These are phyloP conservation scores for Boletus smithii DNA, from an alignment of 1,284 basidiomycete species.

Conservation along the genomic window DNA sequence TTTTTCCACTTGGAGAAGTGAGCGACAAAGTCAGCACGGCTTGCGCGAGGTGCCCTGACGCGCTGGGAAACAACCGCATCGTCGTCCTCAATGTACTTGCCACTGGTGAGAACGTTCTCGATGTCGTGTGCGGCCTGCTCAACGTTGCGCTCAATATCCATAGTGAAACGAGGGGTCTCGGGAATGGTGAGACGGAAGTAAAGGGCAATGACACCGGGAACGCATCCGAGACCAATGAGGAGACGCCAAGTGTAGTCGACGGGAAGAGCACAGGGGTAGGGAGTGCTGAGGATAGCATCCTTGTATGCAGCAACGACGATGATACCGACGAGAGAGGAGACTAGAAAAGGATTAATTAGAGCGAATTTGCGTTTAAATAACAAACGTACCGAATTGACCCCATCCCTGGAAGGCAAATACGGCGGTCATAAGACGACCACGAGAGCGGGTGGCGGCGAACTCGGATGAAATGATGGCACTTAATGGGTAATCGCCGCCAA, in stretches of 20 bases:
- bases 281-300: conserved; percentile 39
- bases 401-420: conserved; percentile 57
- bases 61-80: conserved; percentile 39
- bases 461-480: conserved; percentile 54
- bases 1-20: conserved; percentile 48
- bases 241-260: conserved; percentile 47
- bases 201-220: conserved; percentile 51
- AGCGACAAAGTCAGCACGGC: conserved; percentile 43
- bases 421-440: conserved; percentile 56
- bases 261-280: conserved; percentile 29
- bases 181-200: conserved; percentile 58
- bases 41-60: conserved; percentile 47
- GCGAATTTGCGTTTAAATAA: conserved; percentile 14
- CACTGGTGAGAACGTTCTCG: conserved; percentile 45
- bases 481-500: conserved; percentile 57
- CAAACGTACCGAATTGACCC: conserved; percentile 46
- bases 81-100: conserved; percentile 41
- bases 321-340: conserved; percentile 54
- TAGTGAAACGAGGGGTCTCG: conserved; percentile 64
- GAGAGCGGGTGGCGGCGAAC: conserved; percentile 56
- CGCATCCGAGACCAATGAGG: conserved; percentile 49
- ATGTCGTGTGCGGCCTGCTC: conserved; percentile 55
- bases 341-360: conserved; percentile 19
- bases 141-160: conserved; percentile 68
- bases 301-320: conserved; percentile 58